Evolutionary conservation across 208 protist species (phyloP).

Genomic region (Crithidia bombi): DNA sequence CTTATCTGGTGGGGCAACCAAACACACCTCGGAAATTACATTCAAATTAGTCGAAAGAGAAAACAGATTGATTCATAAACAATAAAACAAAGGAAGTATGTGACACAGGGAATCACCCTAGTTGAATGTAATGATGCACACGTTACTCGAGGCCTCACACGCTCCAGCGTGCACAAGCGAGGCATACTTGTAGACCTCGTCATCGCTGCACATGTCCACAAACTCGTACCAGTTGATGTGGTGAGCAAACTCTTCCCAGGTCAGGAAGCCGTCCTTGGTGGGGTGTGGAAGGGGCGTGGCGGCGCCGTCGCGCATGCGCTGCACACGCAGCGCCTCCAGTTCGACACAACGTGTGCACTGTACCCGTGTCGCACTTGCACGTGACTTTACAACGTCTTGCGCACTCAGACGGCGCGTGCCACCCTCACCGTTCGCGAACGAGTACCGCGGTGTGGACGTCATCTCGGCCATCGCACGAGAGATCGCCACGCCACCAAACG

Average conservation of each 20-base stretch:
- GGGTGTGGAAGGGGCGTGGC: constrained; percentile 71
- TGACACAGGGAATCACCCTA: not conserved
- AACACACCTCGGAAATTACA: too few species aligned
- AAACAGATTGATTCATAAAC: not conserved
- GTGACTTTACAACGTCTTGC: constrained; percentile 9
- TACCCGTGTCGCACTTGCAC: not conserved
- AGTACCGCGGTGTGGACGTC: constrained; percentile 23
- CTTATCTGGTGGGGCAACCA: too few species aligned
- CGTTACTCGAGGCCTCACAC: constrained; percentile 49
- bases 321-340: constrained; percentile 53
- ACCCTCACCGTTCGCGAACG: not conserved
- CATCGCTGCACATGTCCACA: constrained; percentile 54
- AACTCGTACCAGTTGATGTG: constrained; percentile 83
- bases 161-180: constrained; percentile 37
- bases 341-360: constrained; percentile 62
- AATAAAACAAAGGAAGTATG: not conserved
- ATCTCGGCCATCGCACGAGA: constrained; percentile 19
- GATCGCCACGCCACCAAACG: constrained; percentile 29
- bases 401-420: not conserved
- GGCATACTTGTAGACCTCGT: constrained; percentile 55
- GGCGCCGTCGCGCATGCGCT: constrained; percentile 43
- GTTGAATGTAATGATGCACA: constrained; percentile 32
- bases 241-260: constrained; percentile 72
- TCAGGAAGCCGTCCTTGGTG: constrained; percentile 50
- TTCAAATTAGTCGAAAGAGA: too few species aligned